A percentile compares a stretch with the other conserved stretches of the same genome.
phyloP scores from a whole-genome alignment of 192 early-diverging fungal species.

The Coemansia sp. region DNA sequence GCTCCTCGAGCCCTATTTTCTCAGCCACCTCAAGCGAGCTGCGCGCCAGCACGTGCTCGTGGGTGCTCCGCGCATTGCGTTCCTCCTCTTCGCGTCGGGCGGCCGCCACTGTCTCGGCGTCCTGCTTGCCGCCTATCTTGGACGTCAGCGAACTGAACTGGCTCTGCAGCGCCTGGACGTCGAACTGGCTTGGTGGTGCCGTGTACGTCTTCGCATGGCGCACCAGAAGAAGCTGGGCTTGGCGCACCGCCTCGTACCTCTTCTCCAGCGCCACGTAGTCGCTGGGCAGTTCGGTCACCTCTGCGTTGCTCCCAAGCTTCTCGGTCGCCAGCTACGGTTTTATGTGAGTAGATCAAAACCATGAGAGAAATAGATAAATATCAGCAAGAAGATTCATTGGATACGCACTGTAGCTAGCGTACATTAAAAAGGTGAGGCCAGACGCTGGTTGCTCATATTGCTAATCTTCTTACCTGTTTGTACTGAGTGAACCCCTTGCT shows the following conservation, averaged over 20 bases:
- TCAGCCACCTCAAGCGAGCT: constrained; percentile 69
- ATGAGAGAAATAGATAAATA: too few species aligned
- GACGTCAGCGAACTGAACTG: constrained; percentile 62
- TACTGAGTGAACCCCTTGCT: constrained; percentile 55
- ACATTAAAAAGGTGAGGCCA: constrained; percentile 5
- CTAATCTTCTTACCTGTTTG: constrained; percentile 38
- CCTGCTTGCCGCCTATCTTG: constrained; percentile 47
- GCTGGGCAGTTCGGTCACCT: constrained; percentile 89
- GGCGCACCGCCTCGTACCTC: constrained; percentile 40
- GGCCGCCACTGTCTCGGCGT: constrained; percentile 59
- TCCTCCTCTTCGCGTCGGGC: constrained; percentile 34
- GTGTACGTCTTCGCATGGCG: constrained; percentile 74
- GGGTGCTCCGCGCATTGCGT: constrained; percentile 56
- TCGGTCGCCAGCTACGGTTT: constrained; percentile 82
- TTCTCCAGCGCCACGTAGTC: constrained; percentile 93
- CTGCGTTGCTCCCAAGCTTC: constrained; percentile 73
- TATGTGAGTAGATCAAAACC: not conserved
- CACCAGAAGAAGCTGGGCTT: constrained; percentile 58
- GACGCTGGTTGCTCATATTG: too few species aligned
- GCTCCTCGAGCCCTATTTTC: constrained; percentile 75
- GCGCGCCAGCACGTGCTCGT: constrained; percentile 76
- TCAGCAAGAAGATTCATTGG: too few species aligned
- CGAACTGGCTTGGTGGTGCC: constrained; percentile 68
- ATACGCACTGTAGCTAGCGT: too few species aligned
- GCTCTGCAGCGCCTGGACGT: constrained; percentile 67